Base-by-base conservation (phyloP, 176 grass and related monocot species). In the Puccinellia tenuiflora region DNA sequence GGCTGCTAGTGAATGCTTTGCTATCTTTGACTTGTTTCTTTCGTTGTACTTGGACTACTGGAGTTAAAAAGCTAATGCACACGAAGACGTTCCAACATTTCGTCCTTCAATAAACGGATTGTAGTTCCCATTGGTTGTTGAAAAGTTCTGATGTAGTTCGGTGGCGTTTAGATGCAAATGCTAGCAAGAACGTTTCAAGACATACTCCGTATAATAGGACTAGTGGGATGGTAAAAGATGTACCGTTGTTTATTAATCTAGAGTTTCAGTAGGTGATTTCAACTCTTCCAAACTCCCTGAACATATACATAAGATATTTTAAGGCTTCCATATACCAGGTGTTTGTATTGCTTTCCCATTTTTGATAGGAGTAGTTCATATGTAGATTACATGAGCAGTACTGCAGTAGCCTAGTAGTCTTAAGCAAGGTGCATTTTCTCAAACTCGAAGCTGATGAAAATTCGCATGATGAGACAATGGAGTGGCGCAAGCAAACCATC, bases 91-190 rank as follows among this genome's bases (percentile, higher is more conserved):
- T 84, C 67, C 51, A 72, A 78, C 63, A 62, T 64, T 71, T 83
- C 15, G 30, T 70, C 40, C 16, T 69, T 40, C 5, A 4, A 31
- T 29, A 48, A 39, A 38, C 6, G 50, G 42, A 45, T 16, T 60
- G 65, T 8, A 54, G 72, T 89, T 76, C 78, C 21, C 25, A 82
- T 72, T 89, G 78, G 78, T 26, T 21, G 71, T 69, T 86, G 63
- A 38, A 28, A 64, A 17, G 14, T 45, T 73, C 18, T 45, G 20
- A 21, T 52, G 17, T 15, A 66, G 1, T 28, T 45, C 20, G 25
- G 6, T 45, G 22, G 24, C 29, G 3, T 45, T 62, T 51, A 18
- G 24, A 79, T 9, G 52, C 28, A 71, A 52, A 69, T 34, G 9
- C 0, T 48, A 33, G 59, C 56, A 48, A n/a, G 2, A n/a, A 43